Conservation (phyloP, 2,329 filamentous ascomycete species). For the Fusarium globosum region DNA sequence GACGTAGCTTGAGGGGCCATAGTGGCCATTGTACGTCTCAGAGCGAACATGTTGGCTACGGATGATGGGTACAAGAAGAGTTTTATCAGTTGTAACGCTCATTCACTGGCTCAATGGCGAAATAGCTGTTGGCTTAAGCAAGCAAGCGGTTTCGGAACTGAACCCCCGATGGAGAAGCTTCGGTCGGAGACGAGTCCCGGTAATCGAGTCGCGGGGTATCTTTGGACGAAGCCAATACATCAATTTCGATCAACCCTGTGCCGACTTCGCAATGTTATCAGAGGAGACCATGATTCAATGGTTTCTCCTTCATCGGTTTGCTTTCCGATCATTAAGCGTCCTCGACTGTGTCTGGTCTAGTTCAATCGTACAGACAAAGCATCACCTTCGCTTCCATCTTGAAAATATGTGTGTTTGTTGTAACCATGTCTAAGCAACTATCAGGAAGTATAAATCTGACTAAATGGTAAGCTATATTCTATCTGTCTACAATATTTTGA, state of each 20-base stretch:
- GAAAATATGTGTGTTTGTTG: background rate
- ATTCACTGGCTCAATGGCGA: background rate
- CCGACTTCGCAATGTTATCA: constrained; percentile 16
- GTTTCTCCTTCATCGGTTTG: background rate
- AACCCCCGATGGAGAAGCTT: constrained; percentile 41
- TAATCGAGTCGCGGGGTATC: constrained; percentile 8
- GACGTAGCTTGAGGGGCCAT: constrained; percentile 57
- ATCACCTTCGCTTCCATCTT: background rate
- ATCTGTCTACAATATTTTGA: background rate
- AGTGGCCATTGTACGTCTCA: constrained; percentile 53
- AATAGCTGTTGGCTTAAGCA: constrained; percentile 8
- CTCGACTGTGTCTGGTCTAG: background rate
- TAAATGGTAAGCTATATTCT: background rate
- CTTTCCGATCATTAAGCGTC: background rate
- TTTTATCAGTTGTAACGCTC: background rate
- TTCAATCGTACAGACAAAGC: background rate
- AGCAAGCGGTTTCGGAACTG: constrained; percentile 34
- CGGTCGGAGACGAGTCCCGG: constrained; percentile 42
- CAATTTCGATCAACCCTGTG: constrained; percentile 1
- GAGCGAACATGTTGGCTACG: constrained; percentile 49
- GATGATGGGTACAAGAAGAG: background rate
- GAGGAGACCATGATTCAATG: background rate
- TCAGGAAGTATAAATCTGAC: background rate
- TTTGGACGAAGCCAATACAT: background rate
- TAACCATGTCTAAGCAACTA: background rate